Base-by-base conservation (phyloP, 2,329 filamentous ascomycete genomes). In the Fusarium armeniacum region DNA sequence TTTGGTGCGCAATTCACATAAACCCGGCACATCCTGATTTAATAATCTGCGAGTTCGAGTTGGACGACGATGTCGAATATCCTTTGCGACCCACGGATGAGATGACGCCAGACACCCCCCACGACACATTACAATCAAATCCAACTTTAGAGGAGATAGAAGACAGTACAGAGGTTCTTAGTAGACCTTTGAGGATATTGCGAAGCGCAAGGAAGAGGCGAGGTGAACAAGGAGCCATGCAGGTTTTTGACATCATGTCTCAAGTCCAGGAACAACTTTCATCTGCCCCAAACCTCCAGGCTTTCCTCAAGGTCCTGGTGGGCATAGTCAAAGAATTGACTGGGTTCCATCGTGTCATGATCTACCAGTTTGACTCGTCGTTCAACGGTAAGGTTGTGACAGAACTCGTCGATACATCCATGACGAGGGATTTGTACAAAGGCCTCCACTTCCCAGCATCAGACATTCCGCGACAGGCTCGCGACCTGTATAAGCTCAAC, bases 381-480 rank as follows among this genome's bases (percentile, higher is more conserved):
- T 96, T 91, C 84, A 97, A 97, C 73, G 94, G 93, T 20, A 90
- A 92, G 58, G 93, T 97, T 2, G 93, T 97, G 6, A 93, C 93
- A 1, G 94, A 97, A 77, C 82, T 97, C 13, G 91, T 97, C 11
- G 92, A 97, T 76, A 92, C 92, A 2, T 84, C 88, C 20, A 89
- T 90, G 33, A 95, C 93, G 0, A 90, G 91, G 57, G 94, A 97
- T 77, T 81, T 97, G 0, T 97, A 94, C 82, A 93, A 94, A 75
- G 94, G 93, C 0, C 83, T 97, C 5, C 91, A 96, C 76, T 97
- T 97, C 66, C 94, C 94, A 1, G 94, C 94, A 2, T 92, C 92
- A 1, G 94, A 94, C 80, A 97, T 93, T 58, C 93, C 90, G 36
- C 92, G 88, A 75, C 94, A 96, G 81, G 94, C 91, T 32, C 88